phyloP scores from a whole-genome alignment of 2,329 filamentous ascomycete genomes.

The Fusarium solani-melongenae region DNA sequence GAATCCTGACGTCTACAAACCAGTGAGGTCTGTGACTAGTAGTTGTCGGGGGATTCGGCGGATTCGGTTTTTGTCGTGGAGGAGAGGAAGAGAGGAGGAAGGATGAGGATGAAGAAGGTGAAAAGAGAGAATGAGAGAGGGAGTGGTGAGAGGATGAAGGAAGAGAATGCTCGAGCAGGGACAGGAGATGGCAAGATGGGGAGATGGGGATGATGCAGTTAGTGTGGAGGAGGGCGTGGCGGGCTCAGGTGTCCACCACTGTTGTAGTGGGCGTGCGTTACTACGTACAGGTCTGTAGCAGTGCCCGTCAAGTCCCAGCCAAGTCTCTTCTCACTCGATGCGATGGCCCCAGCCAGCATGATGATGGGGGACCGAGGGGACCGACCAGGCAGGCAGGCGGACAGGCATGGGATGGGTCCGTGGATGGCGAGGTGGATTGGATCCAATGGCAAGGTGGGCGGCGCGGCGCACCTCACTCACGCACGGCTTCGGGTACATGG shows the following conservation, averaged over 20 bases:
- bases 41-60: constrained; percentile 49
- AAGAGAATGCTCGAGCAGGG: constrained; percentile 30
- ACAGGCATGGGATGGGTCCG: background rate
- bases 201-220: constrained; percentile 41
- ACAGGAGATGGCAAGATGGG: constrained; percentile 38
- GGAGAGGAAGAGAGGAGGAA: constrained; percentile 35
- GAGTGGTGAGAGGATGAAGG: constrained; percentile 40
- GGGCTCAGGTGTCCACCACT: constrained; percentile 34
- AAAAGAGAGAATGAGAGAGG: constrained; percentile 37
- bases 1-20: constrained; percentile 48
- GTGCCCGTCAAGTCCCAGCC: constrained; percentile 31
- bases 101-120: constrained; percentile 33
- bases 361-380: background rate
- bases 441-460: constrained; percentile 15
- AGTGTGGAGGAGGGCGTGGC: constrained; percentile 44
- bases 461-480: constrained; percentile 38
- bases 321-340: constrained; percentile 8
- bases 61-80: constrained; percentile 52
- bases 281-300: constrained; percentile 16
- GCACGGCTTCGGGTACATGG: constrained; percentile 38
- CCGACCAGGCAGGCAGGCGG: background rate
- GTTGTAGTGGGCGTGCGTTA: constrained; percentile 17
- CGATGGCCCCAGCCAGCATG: background rate
- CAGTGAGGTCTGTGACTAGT: constrained; percentile 47
- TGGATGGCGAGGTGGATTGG: constrained; percentile 18